Percentiles rank a stretch among this genome's conserved stretches.
Conservation (phyloP, 768 basidiomycete genomes). For the Naganishia onofrii region DNA sequence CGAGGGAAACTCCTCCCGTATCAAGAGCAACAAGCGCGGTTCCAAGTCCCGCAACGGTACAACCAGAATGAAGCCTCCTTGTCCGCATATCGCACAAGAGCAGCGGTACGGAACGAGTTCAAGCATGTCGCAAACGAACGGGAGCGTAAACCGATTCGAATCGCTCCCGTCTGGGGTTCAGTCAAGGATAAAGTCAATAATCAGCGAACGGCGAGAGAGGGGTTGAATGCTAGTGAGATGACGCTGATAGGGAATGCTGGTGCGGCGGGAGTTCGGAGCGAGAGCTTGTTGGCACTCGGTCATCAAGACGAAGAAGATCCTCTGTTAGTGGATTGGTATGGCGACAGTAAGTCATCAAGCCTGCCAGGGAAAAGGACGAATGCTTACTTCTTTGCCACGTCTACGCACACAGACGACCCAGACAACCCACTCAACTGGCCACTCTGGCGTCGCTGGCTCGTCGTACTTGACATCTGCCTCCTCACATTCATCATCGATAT, state of each 20-base stretch:
- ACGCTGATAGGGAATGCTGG: background rate
- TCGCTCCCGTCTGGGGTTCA: conserved; percentile 15
- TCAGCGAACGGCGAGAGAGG: background rate
- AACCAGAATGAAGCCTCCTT: background rate
- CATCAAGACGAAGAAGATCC: conserved; percentile 31
- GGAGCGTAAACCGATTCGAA: conserved; percentile 17
- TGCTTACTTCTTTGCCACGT: too few relatives aligned
- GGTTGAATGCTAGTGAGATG: background rate
- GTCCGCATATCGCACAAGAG: background rate
- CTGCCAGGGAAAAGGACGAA: too few relatives aligned
- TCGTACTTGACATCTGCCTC: conserved; percentile 13
- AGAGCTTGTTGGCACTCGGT: conserved; percentile 14
- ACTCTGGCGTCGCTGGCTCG: background rate
- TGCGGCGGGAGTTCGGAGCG: conserved; percentile 21
- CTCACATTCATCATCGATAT: conserved; percentile 11
- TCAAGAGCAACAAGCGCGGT: conserved; percentile 35
- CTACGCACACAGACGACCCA: conserved; percentile 43
- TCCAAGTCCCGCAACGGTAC: conserved; percentile 35
- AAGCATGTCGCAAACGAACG: conserved; percentile 5
- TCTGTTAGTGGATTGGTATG: conserved; percentile 42
- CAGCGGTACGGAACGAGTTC: background rate
- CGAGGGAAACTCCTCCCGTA: conserved; percentile 29
- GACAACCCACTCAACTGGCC: conserved; percentile 44
- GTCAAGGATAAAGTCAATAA: background rate
- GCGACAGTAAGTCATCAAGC: conserved; percentile 23